Percentiles rank a stretch among this genome's conserved stretches.
Conservation (phyloP, 164 flowering plant species). For the grape (Vitis vinifera) region ASM3070453v1 NC_081806.1:2173001-2173500, state of each 20-base stretch:
- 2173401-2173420: background rate
- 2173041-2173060: too few relatives aligned
- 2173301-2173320: background rate
- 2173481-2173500: background rate
- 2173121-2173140: background rate
- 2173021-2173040: too few relatives aligned
- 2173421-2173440: background rate
- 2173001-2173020: too few relatives aligned
- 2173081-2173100: too few relatives aligned
- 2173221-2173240: constrained; percentile 2
- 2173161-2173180: background rate
- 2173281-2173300: too few relatives aligned
- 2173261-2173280: background rate
- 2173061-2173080: too few relatives aligned
- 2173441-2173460: background rate
- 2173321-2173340: background rate
- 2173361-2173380: background rate
- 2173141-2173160: too few relatives aligned
- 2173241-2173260: background rate
- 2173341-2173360: too few relatives aligned
- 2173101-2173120: background rate
- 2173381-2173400: background rate
- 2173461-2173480: background rate
- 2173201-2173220: constrained; percentile 1
- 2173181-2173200: background rate